Percentiles rank a stretch among this genome's conserved stretches.
These are phyloP conservation scores for Sphaerobolus stellatus DNA, from an alignment of 1,284 basidiomycete genomes.

Conservation along the genomic window DNA sequence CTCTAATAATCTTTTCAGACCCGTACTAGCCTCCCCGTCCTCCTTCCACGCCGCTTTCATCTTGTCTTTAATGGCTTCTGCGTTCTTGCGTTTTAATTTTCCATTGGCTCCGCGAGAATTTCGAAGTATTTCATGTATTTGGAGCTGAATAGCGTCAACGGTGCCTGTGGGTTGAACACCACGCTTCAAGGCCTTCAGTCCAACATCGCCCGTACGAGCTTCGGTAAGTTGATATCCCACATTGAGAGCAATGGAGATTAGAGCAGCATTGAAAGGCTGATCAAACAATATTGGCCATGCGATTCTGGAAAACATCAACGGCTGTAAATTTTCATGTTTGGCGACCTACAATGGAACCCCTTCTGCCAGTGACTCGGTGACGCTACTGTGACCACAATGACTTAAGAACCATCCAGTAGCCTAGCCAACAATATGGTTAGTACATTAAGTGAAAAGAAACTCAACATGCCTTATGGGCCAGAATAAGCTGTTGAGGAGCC, in stretches of 20 bases:
- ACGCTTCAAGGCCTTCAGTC: conserved; percentile 19
- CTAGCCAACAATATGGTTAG: no score
- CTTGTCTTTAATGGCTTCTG: conserved; percentile 1
- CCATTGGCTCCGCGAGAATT: conserved; percentile 23
- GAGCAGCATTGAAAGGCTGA: conserved; percentile 24
- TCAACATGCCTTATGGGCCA: no score
- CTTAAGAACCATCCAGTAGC: conserved; percentile 17
- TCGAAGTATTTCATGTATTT: conserved; percentile 17
- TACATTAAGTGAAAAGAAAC: no score
- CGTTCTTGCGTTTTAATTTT: conserved; percentile 17
- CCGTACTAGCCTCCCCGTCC: neutral
- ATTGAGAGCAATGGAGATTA: conserved; percentile 17
- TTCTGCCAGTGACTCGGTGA: conserved; percentile 13
- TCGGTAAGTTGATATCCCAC: conserved; percentile 26
- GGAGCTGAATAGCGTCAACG: conserved; percentile 19
- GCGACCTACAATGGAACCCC: conserved; percentile 20
- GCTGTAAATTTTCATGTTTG: neutral
- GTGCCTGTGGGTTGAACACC: conserved; percentile 20
- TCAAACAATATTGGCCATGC: conserved; percentile 25
- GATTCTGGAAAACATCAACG: conserved; percentile 16
- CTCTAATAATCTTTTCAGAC: no score
- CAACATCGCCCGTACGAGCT: conserved; percentile 20
- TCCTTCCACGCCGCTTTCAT: neutral
- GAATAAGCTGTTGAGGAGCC: neutral
- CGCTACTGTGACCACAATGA: conserved; percentile 18